Conservation (phyloP, 768 basidiomycete genomes). For the Lactarius akahatsu region DNA sequence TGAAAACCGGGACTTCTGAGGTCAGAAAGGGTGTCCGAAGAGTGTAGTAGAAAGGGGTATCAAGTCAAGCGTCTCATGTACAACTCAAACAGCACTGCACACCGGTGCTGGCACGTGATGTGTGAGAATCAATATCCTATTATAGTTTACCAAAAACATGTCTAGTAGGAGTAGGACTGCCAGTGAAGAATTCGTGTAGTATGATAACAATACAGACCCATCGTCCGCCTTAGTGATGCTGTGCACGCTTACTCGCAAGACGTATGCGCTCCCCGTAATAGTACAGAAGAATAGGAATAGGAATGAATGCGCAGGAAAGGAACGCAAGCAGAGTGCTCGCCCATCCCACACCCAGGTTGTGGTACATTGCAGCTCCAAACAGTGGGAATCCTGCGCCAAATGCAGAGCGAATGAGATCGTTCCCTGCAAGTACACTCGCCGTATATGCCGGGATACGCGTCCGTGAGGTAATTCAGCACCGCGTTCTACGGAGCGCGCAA, state of each 20-base stretch:
- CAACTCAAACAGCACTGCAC: not conserved
- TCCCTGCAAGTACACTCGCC: conserved; percentile 39
- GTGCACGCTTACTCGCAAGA: conserved; percentile 25
- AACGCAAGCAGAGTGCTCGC: conserved; percentile 34
- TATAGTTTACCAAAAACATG: not conserved
- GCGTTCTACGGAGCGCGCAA: conserved; percentile 16
- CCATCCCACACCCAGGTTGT: conserved; percentile 32
- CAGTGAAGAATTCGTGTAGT: not conserved
- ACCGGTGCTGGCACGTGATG: conserved; percentile 4
- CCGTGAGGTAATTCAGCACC: conserved; percentile 36
- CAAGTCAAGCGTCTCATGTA: not conserved
- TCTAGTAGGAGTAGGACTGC: no score
- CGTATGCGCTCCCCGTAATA: conserved; percentile 28
- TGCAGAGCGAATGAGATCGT: conserved; percentile 36
- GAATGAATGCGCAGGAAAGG: conserved; percentile 34
- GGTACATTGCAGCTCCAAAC: conserved; percentile 32
- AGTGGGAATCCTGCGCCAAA: conserved; percentile 28
- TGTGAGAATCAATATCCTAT: conserved; percentile 5
- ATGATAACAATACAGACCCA: not conserved
- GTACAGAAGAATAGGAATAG: conserved; percentile 29
- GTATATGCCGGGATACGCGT: conserved; percentile 37
- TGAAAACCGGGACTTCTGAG: not conserved
- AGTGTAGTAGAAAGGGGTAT: not conserved
- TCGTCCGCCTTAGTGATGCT: conserved; percentile 22
- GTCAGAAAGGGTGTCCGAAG: not conserved